phyloP scores from a whole-genome alignment of 352 stramenopile genomes.

The Globisporangium echinulatum region DNA sequence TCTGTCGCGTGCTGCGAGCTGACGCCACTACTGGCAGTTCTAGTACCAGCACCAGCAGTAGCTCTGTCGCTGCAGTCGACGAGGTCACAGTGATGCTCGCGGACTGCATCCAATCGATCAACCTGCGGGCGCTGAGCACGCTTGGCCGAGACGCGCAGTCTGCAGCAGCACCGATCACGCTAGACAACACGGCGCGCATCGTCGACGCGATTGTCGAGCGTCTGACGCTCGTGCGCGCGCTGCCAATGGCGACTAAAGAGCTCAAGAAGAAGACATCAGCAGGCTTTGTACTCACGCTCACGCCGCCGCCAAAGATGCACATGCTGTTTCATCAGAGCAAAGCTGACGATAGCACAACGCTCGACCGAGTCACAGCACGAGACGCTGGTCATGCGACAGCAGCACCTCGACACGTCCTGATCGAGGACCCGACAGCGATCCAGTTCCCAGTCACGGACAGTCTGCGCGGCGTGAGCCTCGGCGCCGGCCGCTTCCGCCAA shows the following conservation, averaged over 20 bases:
- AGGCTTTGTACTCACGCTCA: slow-evolving; percentile 33
- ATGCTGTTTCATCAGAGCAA: slow-evolving; percentile 7
- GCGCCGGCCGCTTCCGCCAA: slow-evolving; percentile 42
- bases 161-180: slow-evolving; percentile 25
- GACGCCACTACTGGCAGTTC: neutral
- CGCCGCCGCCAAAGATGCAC: slow-evolving; percentile 42
- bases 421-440: slow-evolving; percentile 3
- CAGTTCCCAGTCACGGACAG: slow-evolving; percentile 45
- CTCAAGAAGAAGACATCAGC: slow-evolving; percentile 30
- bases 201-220: slow-evolving; percentile 28
- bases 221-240: slow-evolving; percentile 25
- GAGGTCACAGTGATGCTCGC: slow-evolving; percentile 16
- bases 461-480: slow-evolving; percentile 44
- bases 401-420: slow-evolving; percentile 5
- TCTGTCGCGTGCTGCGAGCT: neutral
- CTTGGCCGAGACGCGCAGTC: slow-evolving; percentile 16
- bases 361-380: neutral
- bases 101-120: slow-evolving; percentile 54
- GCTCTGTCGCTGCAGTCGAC: neutral
- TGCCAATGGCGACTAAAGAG: slow-evolving; percentile 52
- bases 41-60: neutral
- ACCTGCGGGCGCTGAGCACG: slow-evolving; percentile 31
- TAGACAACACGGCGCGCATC: slow-evolving; percentile 31
- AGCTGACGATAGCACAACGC: neutral
- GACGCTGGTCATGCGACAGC: slow-evolving; percentile 14